Percentiles rank a stretch among this genome's conserved stretches.
Evolutionary conservation across 2,329 filamentous ascomycete species (phyloP).

Genomic region (Pseudogymnoascus pannorum): DNA sequence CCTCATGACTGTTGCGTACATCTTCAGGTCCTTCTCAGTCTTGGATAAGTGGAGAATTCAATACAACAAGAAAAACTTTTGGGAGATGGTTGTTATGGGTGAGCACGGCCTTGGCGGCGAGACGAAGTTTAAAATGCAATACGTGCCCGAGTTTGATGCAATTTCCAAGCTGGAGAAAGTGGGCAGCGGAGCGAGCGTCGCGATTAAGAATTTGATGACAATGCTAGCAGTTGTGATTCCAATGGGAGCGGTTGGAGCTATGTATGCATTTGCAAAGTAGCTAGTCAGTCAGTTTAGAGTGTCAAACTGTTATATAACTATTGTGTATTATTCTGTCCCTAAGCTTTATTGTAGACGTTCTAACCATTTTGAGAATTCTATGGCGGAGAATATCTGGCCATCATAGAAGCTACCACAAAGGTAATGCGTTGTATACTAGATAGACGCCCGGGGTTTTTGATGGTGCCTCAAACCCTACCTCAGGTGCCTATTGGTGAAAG

Average conservation of each 20-base stretch:
- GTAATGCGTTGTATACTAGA: not conserved
- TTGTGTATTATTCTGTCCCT: not conserved
- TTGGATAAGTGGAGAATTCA: conserved; percentile 27
- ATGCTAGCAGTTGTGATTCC: not conserved
- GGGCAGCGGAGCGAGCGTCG: not conserved
- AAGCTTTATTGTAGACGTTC: not conserved
- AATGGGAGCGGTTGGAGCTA: not conserved
- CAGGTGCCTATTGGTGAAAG: not conserved
- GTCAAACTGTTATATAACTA: not conserved
- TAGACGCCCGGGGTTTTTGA: no score
- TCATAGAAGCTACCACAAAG: not conserved
- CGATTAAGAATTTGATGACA: not conserved
- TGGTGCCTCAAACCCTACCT: not conserved
- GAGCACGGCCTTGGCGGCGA: conserved; percentile 50
- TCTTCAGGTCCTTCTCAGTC: conserved; percentile 32
- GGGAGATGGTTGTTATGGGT: not conserved
- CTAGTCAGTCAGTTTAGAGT: not conserved
- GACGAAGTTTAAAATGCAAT: conserved; percentile 64
- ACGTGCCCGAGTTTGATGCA: conserved; percentile 47
- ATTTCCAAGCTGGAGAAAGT: conserved; percentile 29
- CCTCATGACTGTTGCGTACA: conserved; percentile 41
- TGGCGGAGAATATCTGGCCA: not conserved
- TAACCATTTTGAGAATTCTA: not conserved
- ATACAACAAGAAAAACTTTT: not conserved
- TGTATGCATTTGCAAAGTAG: not conserved